Base-by-base conservation (phyloP, 2,329 filamentous ascomycete species). In the Graphilbum ipis-grandicollis region DNA sequence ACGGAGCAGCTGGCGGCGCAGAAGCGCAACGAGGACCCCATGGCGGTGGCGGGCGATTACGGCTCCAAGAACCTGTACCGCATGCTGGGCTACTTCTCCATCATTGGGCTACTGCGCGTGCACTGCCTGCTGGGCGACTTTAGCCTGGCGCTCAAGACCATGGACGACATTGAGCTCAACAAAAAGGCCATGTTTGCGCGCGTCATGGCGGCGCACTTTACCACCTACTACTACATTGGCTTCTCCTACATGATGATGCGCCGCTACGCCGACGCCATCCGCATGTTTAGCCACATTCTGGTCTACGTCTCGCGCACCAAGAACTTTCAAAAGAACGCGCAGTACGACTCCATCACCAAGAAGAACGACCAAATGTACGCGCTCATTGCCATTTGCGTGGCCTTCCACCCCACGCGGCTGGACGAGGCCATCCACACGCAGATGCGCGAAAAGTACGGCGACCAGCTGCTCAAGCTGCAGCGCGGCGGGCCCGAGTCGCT, bases 161-260 rank as follows among this genome's bases (percentile, higher is more conserved):
- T 98, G 47, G 90, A 98, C 58, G 88, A 96, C 57, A 96, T 98
- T 54, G 90, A 98, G 72, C 77, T 98, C 52, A 98, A 96, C 71
- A 98, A 98, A 72, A 96, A 96, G 71, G 86, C 90, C 60, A 96
- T 96, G 83, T 98, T 98, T 58, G 88, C 90, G 44, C 83, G 90
- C 47, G 90, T 98, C 57, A 96, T 98, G 90, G 88, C 90, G 38
- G 90, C 90, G 40, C 90, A 98, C 68, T 96, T 96, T 67, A 94
- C 88, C 48, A 98, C 90, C 47, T 98, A 96, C 75, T 98, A 98
- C 75, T 96, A 96, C 59, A 88, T 98, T 44, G 90, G 90, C 49
- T 98, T 98, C 75, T 93, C 84, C 49, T 98, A 98, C 79, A 96
- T 98, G 88, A 98, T 98, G 90, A 93, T 96, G 83, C 85, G 90